Evolutionary conservation across 2,329 filamentous ascomycete species (phyloP).

Genomic region (Lecanosticta acicola): DNA sequence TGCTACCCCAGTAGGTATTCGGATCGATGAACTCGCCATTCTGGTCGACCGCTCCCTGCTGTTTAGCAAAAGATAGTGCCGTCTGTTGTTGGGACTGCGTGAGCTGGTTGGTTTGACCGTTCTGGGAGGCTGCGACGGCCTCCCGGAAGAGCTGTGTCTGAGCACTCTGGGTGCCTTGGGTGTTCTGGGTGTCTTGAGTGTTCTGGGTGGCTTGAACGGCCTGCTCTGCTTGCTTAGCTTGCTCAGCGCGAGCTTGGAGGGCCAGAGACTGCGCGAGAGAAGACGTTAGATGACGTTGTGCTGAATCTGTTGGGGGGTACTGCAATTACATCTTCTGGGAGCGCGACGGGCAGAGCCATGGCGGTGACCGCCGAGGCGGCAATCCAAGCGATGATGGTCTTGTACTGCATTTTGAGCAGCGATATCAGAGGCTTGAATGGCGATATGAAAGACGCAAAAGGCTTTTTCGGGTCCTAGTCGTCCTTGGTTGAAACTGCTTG

Average conservation of each 20-base stretch:
- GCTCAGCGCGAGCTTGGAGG: slow-evolving; percentile 4
- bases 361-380: slow-evolving; percentile 12
- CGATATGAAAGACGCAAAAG: too few relatives aligned
- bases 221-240: slow-evolving; percentile 1
- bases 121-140: neutral
- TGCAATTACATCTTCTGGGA: slow-evolving; percentile 2
- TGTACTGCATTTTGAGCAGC: slow-evolving; percentile 4
- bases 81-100: neutral
- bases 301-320: too few relatives aligned
- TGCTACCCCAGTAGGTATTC: neutral
- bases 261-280: too few relatives aligned
- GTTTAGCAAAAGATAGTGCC: neutral
- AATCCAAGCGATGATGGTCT: slow-evolving; percentile 7
- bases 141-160: neutral
- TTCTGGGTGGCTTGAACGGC: neutral
- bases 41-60: neutral
- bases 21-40: neutral
- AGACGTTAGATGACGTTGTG: too few relatives aligned
- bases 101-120: neutral
- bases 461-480: too few relatives aligned
- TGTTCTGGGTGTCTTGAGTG: too few relatives aligned
- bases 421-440: too few relatives aligned
- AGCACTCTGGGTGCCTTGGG: neutral
- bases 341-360: neutral
- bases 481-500: neutral